Evolutionary conservation across 2,329 filamentous ascomycete genomes (phyloP).

Genomic region (Plenodomus biglobosus): DNA sequence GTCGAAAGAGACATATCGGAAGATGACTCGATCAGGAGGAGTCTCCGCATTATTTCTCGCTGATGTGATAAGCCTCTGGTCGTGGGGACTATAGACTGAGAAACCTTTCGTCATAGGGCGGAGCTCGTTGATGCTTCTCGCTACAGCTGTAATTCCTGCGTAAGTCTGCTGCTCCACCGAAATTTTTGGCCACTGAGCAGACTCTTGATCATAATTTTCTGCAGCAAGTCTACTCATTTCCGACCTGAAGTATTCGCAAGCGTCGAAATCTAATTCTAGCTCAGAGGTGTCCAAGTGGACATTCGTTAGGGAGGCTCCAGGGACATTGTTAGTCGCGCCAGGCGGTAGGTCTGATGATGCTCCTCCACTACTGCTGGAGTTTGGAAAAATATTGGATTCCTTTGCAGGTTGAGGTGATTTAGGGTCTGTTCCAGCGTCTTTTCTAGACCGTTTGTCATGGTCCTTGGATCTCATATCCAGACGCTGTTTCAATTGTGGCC

Average conservation of each 20-base stretch:
- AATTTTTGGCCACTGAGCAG: too few species aligned
- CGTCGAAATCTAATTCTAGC: neutral
- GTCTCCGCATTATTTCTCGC: neutral
- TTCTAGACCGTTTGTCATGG: too few species aligned
- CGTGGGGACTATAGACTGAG: neutral
- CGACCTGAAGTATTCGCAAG: neutral
- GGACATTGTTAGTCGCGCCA: too few species aligned
- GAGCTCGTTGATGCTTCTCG: conserved; percentile 2
- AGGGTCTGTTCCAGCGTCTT: too few species aligned
- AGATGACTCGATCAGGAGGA: neutral
- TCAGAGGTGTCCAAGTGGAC: neutral
- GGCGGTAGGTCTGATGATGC: too few species aligned
- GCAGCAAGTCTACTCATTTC: neutral
- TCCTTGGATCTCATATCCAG: neutral
- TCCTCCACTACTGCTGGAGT: too few species aligned
- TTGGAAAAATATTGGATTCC: too few species aligned
- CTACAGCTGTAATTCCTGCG: conserved; percentile 3
- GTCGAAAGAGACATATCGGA: neutral
- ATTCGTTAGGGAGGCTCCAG: too few species aligned
- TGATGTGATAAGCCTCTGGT: neutral
- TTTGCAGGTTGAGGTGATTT: too few species aligned
- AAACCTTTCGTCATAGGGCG: neutral
- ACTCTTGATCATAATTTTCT: neutral
- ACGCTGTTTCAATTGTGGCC: neutral
- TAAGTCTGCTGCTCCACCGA: neutral